phyloP scores from a whole-genome alignment of 2,329 filamentous ascomycete species.

The Xylariales sp. region DNA sequence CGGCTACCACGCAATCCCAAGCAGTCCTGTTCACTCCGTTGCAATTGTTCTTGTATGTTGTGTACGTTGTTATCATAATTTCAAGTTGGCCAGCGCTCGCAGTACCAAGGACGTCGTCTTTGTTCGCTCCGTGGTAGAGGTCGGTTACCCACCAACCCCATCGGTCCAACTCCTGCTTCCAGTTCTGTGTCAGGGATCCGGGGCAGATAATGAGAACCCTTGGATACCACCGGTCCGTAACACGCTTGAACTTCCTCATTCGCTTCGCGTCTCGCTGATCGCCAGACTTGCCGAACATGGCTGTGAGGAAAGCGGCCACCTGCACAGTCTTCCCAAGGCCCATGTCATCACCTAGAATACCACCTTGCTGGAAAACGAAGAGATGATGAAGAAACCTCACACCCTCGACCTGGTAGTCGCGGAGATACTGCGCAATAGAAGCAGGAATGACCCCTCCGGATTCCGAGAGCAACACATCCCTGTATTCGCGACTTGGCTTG shows the following conservation, averaged over 20 bases:
- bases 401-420: constrained; percentile 86
- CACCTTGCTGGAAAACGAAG: constrained; percentile 88
- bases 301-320: constrained; percentile 86
- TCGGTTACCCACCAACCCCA: constrained; percentile 98
- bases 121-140: constrained; percentile 66
- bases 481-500: constrained; percentile 64
- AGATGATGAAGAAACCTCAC: constrained; percentile 79
- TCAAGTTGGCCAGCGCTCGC: constrained; percentile 75
- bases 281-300: constrained; percentile 89
- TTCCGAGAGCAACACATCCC: constrained; percentile 68
- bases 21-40: constrained; percentile 73
- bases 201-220: constrained; percentile 82
- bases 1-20: constrained; percentile 93
- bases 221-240: constrained; percentile 69
- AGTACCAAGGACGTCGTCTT: constrained; percentile 66
- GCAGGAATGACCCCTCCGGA: constrained; percentile 82
- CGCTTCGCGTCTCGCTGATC: constrained; percentile 81
- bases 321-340: constrained; percentile 96
- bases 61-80: constrained; percentile 91
- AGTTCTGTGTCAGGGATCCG: constrained; percentile 83
- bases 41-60: constrained; percentile 77
- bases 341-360: constrained; percentile 95
- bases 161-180: constrained; percentile 76
- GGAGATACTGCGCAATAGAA: constrained; percentile 83
- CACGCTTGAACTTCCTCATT: constrained; percentile 77